Evolutionary conservation across 345 rosid species (phyloP).

Genomic region (Camelina hispida): DNA sequence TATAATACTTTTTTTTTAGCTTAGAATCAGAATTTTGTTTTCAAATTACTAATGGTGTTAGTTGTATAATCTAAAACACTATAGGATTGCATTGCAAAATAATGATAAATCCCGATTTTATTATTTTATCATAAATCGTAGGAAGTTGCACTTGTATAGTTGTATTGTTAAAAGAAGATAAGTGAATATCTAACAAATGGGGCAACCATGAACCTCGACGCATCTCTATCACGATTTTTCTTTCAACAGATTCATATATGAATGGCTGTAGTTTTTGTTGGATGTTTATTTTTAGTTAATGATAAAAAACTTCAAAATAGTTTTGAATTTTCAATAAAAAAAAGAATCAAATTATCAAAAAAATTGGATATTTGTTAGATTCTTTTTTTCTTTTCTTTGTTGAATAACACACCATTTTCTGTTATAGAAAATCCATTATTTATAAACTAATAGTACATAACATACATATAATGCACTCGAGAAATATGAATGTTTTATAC

Average conservation of each 20-base stretch:
- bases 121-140: not conserved
- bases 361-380: too few relatives aligned
- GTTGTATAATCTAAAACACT: not conserved
- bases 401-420: too few relatives aligned
- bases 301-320: not conserved
- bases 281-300: not conserved
- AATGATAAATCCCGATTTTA: not conserved
- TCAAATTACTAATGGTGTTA: not conserved
- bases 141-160: too few relatives aligned
- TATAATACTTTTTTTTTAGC: not conserved
- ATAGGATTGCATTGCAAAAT: not conserved
- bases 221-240: not conserved
- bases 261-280: constrained; percentile 5
- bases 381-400: too few relatives aligned
- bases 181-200: not conserved
- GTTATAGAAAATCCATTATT: too few relatives aligned
- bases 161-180: not conserved
- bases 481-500: too few relatives aligned
- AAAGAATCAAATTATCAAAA: too few relatives aligned
- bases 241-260: not conserved
- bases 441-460: too few relatives aligned
- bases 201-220: not conserved
- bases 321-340: not conserved
- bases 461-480: too few relatives aligned
- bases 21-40: not conserved